Percentiles rank a stretch among this genome's conserved stretches.
Conservation (phyloP, 306 rosid species). For the Lotus japonicus region DNA sequence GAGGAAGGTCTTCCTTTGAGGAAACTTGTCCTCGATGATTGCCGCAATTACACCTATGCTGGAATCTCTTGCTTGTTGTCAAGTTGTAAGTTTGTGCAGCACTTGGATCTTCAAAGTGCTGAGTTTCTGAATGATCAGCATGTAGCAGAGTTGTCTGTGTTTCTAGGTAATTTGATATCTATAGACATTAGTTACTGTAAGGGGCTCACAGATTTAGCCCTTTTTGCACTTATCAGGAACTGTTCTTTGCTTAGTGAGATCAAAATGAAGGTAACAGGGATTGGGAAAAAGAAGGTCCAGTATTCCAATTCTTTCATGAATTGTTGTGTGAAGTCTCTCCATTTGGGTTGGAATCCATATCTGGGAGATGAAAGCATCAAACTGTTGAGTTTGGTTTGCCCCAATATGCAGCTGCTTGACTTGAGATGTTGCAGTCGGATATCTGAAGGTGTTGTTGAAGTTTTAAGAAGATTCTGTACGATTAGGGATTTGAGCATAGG, state of each 20-base stretch:
- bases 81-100: constrained; percentile 29
- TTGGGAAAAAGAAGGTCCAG: constrained; percentile 9
- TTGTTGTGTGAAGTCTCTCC: constrained; percentile 33
- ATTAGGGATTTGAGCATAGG: constrained; percentile 34
- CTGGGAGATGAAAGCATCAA: constrained; percentile 19
- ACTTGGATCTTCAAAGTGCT: constrained; percentile 39
- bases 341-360: constrained; percentile 24
- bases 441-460: constrained; percentile 35
- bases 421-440: constrained; percentile 28
- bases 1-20: constrained; percentile 46
- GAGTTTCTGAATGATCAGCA: constrained; percentile 32
- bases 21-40: constrained; percentile 38
- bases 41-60: constrained; percentile 22
- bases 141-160: constrained; percentile 32
- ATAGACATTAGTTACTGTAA: constrained; percentile 41
- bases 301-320: background rate
- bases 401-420: constrained; percentile 46
- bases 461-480: constrained; percentile 39
- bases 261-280: constrained; percentile 34
- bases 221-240: constrained; percentile 37
- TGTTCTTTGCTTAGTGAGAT: constrained; percentile 42
- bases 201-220: constrained; percentile 32
- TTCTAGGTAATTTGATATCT: constrained; percentile 31
- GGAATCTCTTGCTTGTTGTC: constrained; percentile 41
- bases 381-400: constrained; percentile 33